These are phyloP conservation scores for Zea luxurians DNA, from an alignment of 176 grass and related monocot species.

Conservation along the genomic window DNA sequence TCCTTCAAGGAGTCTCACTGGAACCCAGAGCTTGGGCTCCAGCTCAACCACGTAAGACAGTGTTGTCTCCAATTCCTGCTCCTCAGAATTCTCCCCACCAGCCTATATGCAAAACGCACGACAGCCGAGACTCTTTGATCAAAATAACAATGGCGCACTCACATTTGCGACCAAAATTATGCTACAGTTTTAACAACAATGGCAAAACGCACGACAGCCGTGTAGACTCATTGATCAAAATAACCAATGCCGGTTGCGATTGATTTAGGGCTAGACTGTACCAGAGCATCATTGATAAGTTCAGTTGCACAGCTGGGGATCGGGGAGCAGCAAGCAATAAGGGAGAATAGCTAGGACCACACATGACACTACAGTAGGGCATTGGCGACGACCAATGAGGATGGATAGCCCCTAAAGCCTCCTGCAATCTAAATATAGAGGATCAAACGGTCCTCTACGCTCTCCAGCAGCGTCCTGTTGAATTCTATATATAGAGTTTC, in stretches of 20 bases:
- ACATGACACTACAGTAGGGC: too few species aligned
- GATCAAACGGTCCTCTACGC: too few species aligned
- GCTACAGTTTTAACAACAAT: not conserved
- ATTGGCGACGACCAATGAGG: not conserved
- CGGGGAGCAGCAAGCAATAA: too few species aligned
- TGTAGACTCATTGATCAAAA: too few species aligned
- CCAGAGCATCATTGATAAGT: not conserved
- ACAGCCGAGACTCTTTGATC: not conserved
- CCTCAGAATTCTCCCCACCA: not conserved
- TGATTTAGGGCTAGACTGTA: not conserved
- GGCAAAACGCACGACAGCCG: too few species aligned
- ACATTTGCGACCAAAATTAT: not conserved
- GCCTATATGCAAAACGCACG: slow-evolving; percentile 42
- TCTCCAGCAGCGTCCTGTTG: too few species aligned
- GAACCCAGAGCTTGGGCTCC: slow-evolving; percentile 86
- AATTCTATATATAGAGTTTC: too few species aligned
- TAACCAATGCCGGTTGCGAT: not conserved
- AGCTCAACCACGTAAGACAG: slow-evolving; percentile 75
- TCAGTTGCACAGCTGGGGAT: not conserved
- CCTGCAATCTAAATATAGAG: too few species aligned
- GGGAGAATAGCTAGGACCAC: too few species aligned
- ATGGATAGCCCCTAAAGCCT: too few species aligned
- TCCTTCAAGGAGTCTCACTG: slow-evolving; percentile 69
- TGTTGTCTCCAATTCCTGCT: slow-evolving; percentile 49
- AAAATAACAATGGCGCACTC: not conserved